Base-by-base conservation (phyloP, 345 rosid genomes). In the Eucalyptus tenuipes region DNA sequence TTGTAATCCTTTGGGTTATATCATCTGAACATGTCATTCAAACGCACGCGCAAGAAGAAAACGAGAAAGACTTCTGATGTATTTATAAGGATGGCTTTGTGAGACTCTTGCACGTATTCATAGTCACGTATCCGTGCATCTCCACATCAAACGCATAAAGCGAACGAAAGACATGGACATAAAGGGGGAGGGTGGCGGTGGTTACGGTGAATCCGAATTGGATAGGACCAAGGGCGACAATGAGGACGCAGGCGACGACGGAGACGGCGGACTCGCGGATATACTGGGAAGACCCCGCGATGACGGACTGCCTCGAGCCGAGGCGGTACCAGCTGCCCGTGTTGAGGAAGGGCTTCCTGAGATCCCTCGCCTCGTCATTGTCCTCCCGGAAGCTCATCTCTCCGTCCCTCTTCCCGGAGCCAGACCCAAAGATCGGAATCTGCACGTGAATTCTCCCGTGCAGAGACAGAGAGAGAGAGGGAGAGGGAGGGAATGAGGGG, bases 311-410 rank as follows among this genome's bases (percentile, higher is more conserved):
- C 91, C 94, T 93, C 7, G 99, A 96, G 48, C 98, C 93, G 98
- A 98, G 96, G 20, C 98, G 91, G 87, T 98, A 97, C 99, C 99
- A 98, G 85, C 99, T 98, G 68, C 99, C 99, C 0, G 99, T 98
- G 86, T 97, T 98, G 48, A 98, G 93, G 85, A 98, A 96, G 2
- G 99, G 99, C 88, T 97, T 96, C 90, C 94, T 91, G 18, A 95
- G 88, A 92, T 96, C 98, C 85, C 95, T 96, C 66, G 94, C 94
- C 14, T 86, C 97, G 15, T 96, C 99, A 82, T 96, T 97, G 4
- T 97, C 99, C 10, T 97, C 99, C 88, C 99, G 90, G 92, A 94
- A 95, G 92, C 97, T 96, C 99, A 97, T 97, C 88, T 13, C 33
- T 44, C 47, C 33, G 31, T 31, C 29, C 15, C 64, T 24, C 17